These are phyloP conservation scores for Moesziomyces antarcticus DNA, from an alignment of 1,284 basidiomycete genomes.

Conservation along the genomic window DNA sequence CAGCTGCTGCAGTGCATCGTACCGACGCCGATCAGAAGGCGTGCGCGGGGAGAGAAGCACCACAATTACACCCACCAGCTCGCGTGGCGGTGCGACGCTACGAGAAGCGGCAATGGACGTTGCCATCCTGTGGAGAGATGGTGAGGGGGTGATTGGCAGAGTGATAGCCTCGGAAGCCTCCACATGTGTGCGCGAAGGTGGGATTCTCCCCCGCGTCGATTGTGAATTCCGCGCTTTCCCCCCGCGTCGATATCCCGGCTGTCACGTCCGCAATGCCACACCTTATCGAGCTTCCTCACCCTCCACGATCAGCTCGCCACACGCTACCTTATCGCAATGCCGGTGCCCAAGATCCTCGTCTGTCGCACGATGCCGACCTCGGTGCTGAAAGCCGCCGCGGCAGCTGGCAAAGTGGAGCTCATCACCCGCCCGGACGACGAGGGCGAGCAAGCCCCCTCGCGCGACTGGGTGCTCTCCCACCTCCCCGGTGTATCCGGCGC, in stretches of 20 bases:
- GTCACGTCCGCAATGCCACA: too few relatives aligned
- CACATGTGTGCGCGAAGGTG: too few relatives aligned
- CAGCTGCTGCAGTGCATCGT: slow-evolving; percentile 12
- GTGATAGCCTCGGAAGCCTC: too few relatives aligned
- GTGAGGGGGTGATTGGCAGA: too few relatives aligned
- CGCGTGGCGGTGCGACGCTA: background rate
- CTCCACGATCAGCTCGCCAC: too few relatives aligned
- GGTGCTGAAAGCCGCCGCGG: slow-evolving; percentile 26
- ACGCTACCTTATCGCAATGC: slow-evolving; percentile 5
- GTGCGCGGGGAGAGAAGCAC: slow-evolving; percentile 14
- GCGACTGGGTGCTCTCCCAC: slow-evolving; percentile 83
- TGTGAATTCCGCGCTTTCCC: background rate
- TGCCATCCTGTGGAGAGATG: too few relatives aligned
- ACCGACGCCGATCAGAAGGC: slow-evolving; percentile 2
- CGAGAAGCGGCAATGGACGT: background rate
- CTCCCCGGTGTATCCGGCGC: slow-evolving; percentile 76
- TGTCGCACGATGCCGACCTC: slow-evolving; percentile 34
- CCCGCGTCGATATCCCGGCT: background rate
- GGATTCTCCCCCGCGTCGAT: slow-evolving; percentile 12
- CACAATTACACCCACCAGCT: slow-evolving; percentile 12
- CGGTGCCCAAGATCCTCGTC: slow-evolving; percentile 36
- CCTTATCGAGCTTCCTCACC: too few relatives aligned
- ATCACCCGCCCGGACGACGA: slow-evolving; percentile 78
- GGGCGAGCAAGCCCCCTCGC: slow-evolving; percentile 48
- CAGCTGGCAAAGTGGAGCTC: slow-evolving; percentile 60